These are phyloP conservation scores for Fusarium torulosum DNA, from an alignment of 2,329 filamentous ascomycete species.

Conservation along the genomic window DNA sequence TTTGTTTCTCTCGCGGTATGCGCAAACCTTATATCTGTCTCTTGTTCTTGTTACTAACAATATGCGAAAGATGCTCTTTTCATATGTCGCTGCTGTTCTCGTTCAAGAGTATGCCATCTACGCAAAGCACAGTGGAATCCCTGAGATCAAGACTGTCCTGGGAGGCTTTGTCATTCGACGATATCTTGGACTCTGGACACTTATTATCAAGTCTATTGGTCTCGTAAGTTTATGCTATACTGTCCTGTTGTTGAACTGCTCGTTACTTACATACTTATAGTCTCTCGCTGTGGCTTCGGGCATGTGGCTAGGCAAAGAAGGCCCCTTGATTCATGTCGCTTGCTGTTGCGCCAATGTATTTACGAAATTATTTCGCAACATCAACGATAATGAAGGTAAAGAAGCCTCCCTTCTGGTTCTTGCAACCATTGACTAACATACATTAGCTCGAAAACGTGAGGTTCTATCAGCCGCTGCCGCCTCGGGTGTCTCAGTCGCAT, in stretches of 20 bases:
- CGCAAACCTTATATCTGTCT: background rate
- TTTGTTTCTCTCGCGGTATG: conserved; percentile 86
- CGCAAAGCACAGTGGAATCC: conserved; percentile 95
- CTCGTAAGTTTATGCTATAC: conserved; percentile 66
- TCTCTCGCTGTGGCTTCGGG: conserved; percentile 93
- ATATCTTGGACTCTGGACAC: conserved; percentile 89
- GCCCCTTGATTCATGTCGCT: conserved; percentile 93
- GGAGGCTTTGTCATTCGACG: conserved; percentile 92
- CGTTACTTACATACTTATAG: conserved; percentile 58
- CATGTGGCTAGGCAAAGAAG: conserved; percentile 97
- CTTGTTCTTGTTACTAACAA: conserved; percentile 32
- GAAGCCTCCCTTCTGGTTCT: background rate
- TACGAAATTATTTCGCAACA: conserved; percentile 84
- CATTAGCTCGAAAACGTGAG: conserved; percentile 86
- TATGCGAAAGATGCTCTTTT: conserved; percentile 75
- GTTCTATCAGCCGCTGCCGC: conserved; percentile 92
- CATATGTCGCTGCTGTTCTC: conserved; percentile 79
- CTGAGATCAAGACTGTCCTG: conserved; percentile 96
- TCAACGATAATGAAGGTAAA: conserved; percentile 87
- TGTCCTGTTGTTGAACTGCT: background rate
- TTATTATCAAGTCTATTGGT: conserved; percentile 89
- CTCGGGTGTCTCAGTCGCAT: conserved; percentile 92
- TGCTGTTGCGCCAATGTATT: conserved; percentile 96
- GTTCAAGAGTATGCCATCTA: conserved; percentile 88
- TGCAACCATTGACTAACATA: conserved; percentile 1